Evolutionary conservation across 2,329 filamentous ascomycete species (phyloP).

Genomic region (Epichloe gansuensis): DNA sequence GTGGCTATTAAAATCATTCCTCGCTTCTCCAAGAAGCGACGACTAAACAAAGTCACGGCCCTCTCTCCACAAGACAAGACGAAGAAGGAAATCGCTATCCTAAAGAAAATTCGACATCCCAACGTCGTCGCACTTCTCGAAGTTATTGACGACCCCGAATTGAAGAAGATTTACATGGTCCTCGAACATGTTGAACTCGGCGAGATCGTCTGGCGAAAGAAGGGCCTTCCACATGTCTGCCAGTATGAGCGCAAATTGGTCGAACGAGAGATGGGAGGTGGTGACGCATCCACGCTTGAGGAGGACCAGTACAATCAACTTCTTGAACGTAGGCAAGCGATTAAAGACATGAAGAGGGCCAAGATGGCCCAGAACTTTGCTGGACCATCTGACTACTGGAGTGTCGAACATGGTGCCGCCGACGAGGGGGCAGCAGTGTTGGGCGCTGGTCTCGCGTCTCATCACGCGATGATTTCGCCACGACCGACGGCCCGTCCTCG

Average conservation of each 20-base stretch:
- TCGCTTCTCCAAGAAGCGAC: constrained; percentile 82
- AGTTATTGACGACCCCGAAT: constrained; percentile 91
- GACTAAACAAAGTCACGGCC: constrained; percentile 70
- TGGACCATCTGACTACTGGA: constrained; percentile 62
- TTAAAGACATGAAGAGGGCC: constrained; percentile 46
- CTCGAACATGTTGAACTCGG: constrained; percentile 90
- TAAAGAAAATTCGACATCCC: constrained; percentile 96
- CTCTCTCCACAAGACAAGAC: constrained; percentile 62
- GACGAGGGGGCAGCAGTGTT: constrained; percentile 35
- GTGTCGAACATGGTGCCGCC: constrained; percentile 62
- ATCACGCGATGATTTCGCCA: constrained; percentile 27
- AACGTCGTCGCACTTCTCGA: constrained; percentile 93
- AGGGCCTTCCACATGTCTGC: constrained; percentile 73
- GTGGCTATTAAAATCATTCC: constrained; percentile 99
- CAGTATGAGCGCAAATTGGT: constrained; percentile 70
- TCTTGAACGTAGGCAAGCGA: constrained; percentile 44
- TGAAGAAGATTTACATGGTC: constrained; percentile 97
- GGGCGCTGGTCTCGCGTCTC: constrained; percentile 30
- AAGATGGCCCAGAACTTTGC: constrained; percentile 37
- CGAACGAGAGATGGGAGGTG: constrained; percentile 56
- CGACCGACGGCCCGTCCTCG: constrained; percentile 24
- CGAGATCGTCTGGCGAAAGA: constrained; percentile 88
- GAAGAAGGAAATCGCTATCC: constrained; percentile 91
- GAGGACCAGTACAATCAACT: constrained; percentile 49
- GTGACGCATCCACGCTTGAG: constrained; percentile 45